A percentile compares a stretch with the other conserved stretches of the same genome.
These are phyloP conservation scores for Botrytis galanthina DNA, from an alignment of 2,329 filamentous ascomycete species.

Conservation along the genomic window DNA sequence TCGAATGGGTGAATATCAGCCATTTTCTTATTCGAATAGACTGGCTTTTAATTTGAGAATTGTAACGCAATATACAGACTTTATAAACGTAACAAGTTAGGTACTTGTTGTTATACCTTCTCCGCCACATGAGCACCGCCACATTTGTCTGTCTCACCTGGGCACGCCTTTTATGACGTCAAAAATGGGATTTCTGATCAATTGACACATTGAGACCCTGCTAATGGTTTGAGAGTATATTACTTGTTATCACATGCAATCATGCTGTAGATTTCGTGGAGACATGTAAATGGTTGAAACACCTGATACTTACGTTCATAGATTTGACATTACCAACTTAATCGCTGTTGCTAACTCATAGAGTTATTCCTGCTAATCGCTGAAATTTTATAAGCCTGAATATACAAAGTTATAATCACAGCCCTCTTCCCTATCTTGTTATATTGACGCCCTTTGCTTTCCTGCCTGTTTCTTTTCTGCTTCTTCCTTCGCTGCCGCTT, in stretches of 20 bases:
- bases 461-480: background rate
- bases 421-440: background rate
- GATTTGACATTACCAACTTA: background rate
- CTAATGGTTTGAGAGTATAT: background rate
- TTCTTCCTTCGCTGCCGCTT: background rate
- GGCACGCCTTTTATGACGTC: slow-evolving; percentile 1
- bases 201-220: background rate
- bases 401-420: background rate
- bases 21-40: background rate
- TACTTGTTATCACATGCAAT: background rate
- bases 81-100: background rate
- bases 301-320: background rate
- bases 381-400: background rate
- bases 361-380: background rate
- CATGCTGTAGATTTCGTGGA: background rate
- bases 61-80: background rate
- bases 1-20: background rate
- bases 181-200: background rate
- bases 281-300: background rate
- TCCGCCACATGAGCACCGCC: background rate
- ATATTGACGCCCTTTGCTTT: background rate
- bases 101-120: background rate
- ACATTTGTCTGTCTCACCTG: background rate
- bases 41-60: background rate
- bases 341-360: background rate